Evolutionary conservation across 2,329 filamentous ascomycete species (phyloP).

Genomic region (Meredithiella fracta): DNA sequence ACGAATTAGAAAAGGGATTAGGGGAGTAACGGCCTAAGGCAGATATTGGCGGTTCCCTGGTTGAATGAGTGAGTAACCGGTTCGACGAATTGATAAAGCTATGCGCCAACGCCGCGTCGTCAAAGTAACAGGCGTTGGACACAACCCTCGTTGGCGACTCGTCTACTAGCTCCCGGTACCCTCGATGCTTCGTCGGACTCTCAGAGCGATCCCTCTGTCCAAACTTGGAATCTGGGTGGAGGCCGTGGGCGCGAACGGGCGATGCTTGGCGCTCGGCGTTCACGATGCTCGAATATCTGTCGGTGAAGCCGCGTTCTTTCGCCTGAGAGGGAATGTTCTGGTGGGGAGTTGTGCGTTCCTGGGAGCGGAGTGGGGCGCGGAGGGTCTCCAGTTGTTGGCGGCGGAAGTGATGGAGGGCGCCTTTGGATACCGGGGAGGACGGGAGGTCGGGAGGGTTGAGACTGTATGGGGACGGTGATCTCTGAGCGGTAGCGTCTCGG

Average conservation of each 20-base stretch:
- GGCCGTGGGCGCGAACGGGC: not conserved
- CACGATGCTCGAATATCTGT: conserved; percentile 2
- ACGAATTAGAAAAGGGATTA: not conserved
- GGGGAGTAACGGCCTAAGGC: too few relatives aligned
- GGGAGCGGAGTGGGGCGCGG: not conserved
- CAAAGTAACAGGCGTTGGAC: not conserved
- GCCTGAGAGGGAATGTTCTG: not conserved
- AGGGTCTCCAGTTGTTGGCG: not conserved
- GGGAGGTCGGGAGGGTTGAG: not conserved
- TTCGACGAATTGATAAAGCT: not conserved
- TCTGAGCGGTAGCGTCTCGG: not conserved
- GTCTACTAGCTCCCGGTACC: not conserved
- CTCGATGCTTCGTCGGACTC: not conserved
- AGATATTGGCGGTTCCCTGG: not conserved
- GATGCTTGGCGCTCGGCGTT: not conserved
- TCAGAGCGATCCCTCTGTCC: not conserved
- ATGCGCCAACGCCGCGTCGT: not conserved
- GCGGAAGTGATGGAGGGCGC: not conserved
- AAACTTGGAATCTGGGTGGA: not conserved
- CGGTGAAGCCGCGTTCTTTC: not conserved
- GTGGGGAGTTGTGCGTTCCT: not conserved
- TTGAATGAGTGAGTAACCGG: not conserved
- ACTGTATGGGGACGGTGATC: conserved; percentile 4
- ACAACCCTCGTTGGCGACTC: not conserved
- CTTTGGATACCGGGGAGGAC: not conserved